Conservation (phyloP, 1,284 basidiomycete species). For the Polyporus tsugae region DNA sequence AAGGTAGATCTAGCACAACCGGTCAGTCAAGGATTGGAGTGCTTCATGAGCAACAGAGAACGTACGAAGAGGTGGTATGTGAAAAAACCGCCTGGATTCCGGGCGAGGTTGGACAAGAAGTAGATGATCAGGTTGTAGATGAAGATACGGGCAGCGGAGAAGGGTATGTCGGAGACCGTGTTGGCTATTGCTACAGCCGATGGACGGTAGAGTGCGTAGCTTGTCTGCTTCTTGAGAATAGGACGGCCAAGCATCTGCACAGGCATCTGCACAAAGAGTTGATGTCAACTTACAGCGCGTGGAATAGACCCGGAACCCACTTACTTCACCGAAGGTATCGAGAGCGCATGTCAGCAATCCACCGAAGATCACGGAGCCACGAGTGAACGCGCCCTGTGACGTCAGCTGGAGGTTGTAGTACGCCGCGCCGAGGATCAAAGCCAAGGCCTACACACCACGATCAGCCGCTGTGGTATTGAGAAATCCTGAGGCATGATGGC, state of each 20-base stretch:
- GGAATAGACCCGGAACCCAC: slow-evolving; percentile 11
- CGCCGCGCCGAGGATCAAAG: slow-evolving; percentile 80
- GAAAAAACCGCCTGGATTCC: slow-evolving; percentile 73
- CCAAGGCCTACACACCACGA: slow-evolving; percentile 52
- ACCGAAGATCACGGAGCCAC: slow-evolving; percentile 85
- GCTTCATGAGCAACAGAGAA: neutral
- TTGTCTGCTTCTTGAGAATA: slow-evolving; percentile 64
- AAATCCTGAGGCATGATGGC: slow-evolving; percentile 32
- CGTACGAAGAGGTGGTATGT: slow-evolving; percentile 70
- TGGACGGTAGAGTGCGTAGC: slow-evolving; percentile 84
- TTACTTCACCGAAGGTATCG: slow-evolving; percentile 80
- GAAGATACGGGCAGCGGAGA: slow-evolving; percentile 70
- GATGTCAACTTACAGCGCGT: neutral
- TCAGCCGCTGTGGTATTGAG: slow-evolving; percentile 12
- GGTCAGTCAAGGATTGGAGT: neutral
- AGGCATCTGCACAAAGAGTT: slow-evolving; percentile 53
- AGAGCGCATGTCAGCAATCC: slow-evolving; percentile 79
- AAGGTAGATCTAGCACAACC: slow-evolving; percentile 50
- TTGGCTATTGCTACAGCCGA: slow-evolving; percentile 78
- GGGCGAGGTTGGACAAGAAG: slow-evolving; percentile 74
- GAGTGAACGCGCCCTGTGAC: slow-evolving; percentile 85
- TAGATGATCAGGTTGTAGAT: slow-evolving; percentile 79
- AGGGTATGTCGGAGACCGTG: slow-evolving; percentile 80
- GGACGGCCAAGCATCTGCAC: slow-evolving; percentile 81
- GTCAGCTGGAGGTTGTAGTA: slow-evolving; percentile 79